Conservation (phyloP, 1,284 basidiomycete genomes). For the Sanghuangporus weigelae region DNA sequence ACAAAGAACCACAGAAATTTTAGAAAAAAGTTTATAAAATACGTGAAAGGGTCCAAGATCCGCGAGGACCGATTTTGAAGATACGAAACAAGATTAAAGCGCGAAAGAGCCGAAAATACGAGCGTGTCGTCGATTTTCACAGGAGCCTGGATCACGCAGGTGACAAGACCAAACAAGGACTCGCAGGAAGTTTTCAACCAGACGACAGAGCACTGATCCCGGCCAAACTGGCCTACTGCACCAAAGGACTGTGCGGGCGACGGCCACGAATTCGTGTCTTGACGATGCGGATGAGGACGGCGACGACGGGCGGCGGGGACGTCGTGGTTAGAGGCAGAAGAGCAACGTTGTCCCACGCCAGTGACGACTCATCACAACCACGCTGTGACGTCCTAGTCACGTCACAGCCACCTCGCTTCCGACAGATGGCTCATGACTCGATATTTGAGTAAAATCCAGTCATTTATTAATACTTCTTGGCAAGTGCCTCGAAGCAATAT, state of each 20-base stretch:
- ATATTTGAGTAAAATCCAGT: not conserved
- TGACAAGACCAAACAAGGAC: conserved; percentile 6
- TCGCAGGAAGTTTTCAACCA: not conserved
- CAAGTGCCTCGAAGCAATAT: not conserved
- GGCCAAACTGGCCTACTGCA: not conserved
- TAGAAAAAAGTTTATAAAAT: conserved; percentile 15
- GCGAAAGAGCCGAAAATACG: not conserved
- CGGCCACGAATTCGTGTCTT: not conserved
- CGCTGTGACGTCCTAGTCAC: not conserved
- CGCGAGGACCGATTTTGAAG: not conserved
- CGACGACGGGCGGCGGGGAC: conserved; percentile 6
- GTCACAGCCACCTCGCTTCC: conserved; percentile 7
- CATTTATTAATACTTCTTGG: not conserved
- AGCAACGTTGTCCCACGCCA: not conserved
- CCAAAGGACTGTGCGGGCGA: not conserved
- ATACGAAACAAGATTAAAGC: not conserved
- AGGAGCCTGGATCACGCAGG: not conserved
- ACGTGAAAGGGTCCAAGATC: conserved; percentile 7
- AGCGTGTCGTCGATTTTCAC: conserved; percentile 7
- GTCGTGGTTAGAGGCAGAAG: conserved; percentile 13
- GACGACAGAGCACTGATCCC: not conserved
- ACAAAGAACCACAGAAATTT: not conserved
- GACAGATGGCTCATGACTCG: not conserved
- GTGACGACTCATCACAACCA: not conserved
- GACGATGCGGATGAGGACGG: conserved; percentile 4